Evolutionary conservation across 2,329 filamentous ascomycete genomes (phyloP).

Genomic region (Ascochyta viciae-villosae): DNA sequence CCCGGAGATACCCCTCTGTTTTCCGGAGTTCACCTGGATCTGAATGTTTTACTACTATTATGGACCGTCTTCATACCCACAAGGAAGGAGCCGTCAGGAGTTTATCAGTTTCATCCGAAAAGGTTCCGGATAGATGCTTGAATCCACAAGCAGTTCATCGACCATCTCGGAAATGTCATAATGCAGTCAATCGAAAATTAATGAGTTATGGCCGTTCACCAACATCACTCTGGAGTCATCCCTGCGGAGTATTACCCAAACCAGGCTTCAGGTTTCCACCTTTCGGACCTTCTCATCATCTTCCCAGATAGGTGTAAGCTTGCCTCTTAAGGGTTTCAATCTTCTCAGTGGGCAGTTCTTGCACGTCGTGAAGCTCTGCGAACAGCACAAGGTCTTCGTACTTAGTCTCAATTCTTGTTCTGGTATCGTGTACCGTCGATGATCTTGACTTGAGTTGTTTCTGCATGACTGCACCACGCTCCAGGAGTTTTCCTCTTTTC

Average conservation of each 20-base stretch:
- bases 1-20: slow-evolving; percentile 47
- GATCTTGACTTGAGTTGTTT: slow-evolving; percentile 5
- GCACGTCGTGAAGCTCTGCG: slow-evolving; percentile 1
- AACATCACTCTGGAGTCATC: slow-evolving; percentile 4
- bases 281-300: slow-evolving; percentile 2
- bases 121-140: slow-evolving; percentile 30
- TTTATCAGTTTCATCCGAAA: slow-evolving; percentile 33
- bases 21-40: slow-evolving; percentile 43
- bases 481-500: slow-evolving; percentile 20
- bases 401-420: neutral
- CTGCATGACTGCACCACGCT: slow-evolving; percentile 7
- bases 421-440: neutral
- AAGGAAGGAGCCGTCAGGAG: slow-evolving; percentile 36
- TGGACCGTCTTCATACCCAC: slow-evolving; percentile 32
- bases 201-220: slow-evolving; percentile 17
- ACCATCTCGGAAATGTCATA: slow-evolving; percentile 13
- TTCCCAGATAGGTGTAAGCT: slow-evolving; percentile 12
- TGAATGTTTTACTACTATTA: slow-evolving; percentile 39
- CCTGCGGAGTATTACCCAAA: slow-evolving; percentile 2
- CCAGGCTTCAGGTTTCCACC: neutral
- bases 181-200: slow-evolving; percentile 17
- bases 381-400: neutral
- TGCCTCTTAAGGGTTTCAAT: slow-evolving; percentile 1
- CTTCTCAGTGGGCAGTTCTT: neutral
- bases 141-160: slow-evolving; percentile 12